Evolutionary conservation across 2,329 filamentous ascomycete genomes (phyloP).

Genomic region (Exophiala oligosperma): DNA sequence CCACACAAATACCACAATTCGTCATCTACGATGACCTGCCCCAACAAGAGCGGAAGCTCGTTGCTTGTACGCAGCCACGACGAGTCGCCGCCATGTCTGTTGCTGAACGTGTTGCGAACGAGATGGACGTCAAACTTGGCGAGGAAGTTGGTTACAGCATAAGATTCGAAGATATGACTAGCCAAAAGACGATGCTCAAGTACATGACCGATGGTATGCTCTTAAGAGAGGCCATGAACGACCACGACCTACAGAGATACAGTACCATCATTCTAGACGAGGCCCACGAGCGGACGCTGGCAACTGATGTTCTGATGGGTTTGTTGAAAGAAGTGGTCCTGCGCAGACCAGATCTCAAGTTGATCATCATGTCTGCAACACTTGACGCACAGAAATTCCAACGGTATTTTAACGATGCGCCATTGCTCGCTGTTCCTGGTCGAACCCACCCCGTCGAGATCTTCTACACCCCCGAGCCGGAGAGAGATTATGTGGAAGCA

Average conservation of each 20-base stretch:
- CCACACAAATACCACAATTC: conserved; percentile 97
- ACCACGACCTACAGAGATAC: conserved; percentile 87
- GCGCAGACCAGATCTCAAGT: conserved; percentile 85
- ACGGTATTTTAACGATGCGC: conserved; percentile 92
- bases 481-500: conserved; percentile 95
- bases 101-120: conserved; percentile 93
- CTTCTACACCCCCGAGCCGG: conserved; percentile 95
- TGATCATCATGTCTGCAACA: conserved; percentile 98
- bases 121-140: conserved; percentile 90
- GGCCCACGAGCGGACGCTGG: conserved; percentile 94
- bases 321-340: conserved; percentile 85
- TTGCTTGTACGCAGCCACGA: conserved; percentile 95
- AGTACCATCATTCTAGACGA: conserved; percentile 98
- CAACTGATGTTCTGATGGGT: conserved; percentile 96
- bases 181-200: conserved; percentile 86
- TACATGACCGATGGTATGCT: conserved; percentile 99
- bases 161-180: conserved; percentile 94
- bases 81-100: conserved; percentile 99
- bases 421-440: conserved; percentile 88
- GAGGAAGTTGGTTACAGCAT: conserved; percentile 98
- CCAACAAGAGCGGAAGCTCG: conserved; percentile 79
- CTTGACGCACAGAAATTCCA: conserved; percentile 98
- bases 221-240: conserved; percentile 92
- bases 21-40: conserved; percentile 96
- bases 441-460: conserved; percentile 96